phyloP scores from a whole-genome alignment of 1,139 yeast species.

The Meyerozyma athensensis region DNA sequence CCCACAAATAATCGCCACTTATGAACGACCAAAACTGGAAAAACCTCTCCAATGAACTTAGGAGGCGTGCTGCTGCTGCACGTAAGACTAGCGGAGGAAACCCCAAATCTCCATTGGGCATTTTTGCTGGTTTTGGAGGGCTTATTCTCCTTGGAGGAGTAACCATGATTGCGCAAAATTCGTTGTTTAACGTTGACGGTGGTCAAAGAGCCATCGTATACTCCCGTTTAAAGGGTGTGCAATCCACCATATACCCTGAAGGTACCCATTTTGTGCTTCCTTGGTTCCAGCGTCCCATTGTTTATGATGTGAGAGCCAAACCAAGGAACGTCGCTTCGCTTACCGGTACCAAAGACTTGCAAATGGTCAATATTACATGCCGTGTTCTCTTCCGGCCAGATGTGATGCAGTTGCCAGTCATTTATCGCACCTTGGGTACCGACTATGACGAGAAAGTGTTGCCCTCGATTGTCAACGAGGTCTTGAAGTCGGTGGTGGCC shows the following conservation, averaged over 20 bases:
- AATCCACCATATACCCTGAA: constrained; percentile 79
- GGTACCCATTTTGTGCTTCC: constrained; percentile 95
- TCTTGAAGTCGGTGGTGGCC: constrained; percentile 92
- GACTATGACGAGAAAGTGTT: constrained; percentile 96
- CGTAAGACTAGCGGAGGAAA: constrained; percentile 35
- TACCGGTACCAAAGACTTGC: constrained; percentile 97
- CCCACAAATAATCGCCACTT: constrained; percentile 4
- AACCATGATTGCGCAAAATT: constrained; percentile 60
- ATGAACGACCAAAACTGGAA: constrained; percentile 64
- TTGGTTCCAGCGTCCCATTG: constrained; percentile 90
- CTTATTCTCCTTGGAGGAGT: constrained; percentile 69
- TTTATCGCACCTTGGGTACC: constrained; percentile 85
- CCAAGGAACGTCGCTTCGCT: constrained; percentile 96
- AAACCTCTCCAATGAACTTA: constrained; percentile 58
- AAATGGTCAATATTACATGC: constrained; percentile 98
- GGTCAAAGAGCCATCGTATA: constrained; percentile 97
- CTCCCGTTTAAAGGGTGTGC: constrained; percentile 83
- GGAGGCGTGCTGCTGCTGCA: constrained; percentile 58
- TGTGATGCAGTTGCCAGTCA: constrained; percentile 68
- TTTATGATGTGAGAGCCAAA: constrained; percentile 94
- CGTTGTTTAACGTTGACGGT: constrained; percentile 95
- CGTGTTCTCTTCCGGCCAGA: constrained; percentile 93
- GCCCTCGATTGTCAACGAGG: constrained; percentile 96
- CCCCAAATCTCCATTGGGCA: constrained; percentile 52
- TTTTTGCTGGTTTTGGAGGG: constrained; percentile 79